phyloP scores from a whole-genome alignment of 306 rosid species.

The Casuarina glauca region DNA sequence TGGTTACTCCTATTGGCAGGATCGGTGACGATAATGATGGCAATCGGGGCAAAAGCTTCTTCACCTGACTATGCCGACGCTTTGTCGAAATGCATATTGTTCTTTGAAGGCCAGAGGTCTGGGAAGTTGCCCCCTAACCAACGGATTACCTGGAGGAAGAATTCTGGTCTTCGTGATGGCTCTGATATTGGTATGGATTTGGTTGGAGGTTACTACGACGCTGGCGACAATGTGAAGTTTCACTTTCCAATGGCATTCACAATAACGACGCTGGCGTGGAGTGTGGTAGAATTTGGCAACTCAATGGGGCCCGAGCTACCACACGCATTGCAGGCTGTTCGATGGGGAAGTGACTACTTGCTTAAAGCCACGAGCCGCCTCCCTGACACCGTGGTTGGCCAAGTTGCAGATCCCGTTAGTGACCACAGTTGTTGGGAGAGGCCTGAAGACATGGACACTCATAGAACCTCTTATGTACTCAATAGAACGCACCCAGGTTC shows the following conservation, averaged over 20 bases:
- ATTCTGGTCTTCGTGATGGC: conserved; percentile 51
- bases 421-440: conserved; percentile 65
- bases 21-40: not conserved
- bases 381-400: conserved; percentile 36
- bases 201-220: conserved; percentile 60
- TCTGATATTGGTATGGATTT: conserved; percentile 40
- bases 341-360: conserved; percentile 52
- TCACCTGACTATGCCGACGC: conserved; percentile 49
- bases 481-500: conserved; percentile 39
- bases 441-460: conserved; percentile 68
- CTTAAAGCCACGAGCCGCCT: conserved; percentile 42
- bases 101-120: conserved; percentile 61
- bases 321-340: conserved; percentile 40
- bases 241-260: conserved; percentile 61
- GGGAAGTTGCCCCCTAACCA: conserved; percentile 52
- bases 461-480: conserved; percentile 37
- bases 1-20: conserved; percentile 1
- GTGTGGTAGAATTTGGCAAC: conserved; percentile 50
- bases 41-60: conserved; percentile 4
- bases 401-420: conserved; percentile 49
- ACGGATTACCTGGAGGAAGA: conserved; percentile 54
- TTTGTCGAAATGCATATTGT: conserved; percentile 49
- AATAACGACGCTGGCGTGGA: conserved; percentile 53
- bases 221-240: conserved; percentile 67
- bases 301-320: conserved; percentile 36